A percentile compares a stretch with the other conserved stretches of the same genome.
Conservation (phyloP, 2,329 filamentous ascomycete species). For the Cytospora piceicola region DNA sequence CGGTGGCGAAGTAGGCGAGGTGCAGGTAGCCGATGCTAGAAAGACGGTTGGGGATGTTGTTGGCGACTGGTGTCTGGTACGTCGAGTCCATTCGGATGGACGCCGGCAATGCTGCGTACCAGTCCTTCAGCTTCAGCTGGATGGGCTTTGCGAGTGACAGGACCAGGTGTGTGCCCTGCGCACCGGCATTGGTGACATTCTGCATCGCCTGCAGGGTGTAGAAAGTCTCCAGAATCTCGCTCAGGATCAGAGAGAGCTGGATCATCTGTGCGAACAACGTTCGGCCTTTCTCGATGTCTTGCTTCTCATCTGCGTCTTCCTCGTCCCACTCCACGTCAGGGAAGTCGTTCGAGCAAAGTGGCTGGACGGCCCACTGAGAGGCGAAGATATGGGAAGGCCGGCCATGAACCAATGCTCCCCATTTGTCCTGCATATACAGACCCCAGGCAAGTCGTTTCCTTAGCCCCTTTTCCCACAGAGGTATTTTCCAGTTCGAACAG, state of each 20-base stretch:
- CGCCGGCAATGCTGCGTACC: slow-evolving; percentile 72
- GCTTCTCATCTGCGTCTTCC: slow-evolving; percentile 62
- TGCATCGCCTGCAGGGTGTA: slow-evolving; percentile 79
- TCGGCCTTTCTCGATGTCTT: slow-evolving; percentile 69
- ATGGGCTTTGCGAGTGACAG: slow-evolving; percentile 79
- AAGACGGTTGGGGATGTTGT: slow-evolving; percentile 49
- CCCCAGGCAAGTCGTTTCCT: slow-evolving; percentile 67
- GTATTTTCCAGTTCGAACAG: slow-evolving; percentile 64
- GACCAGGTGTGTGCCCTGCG: slow-evolving; percentile 72
- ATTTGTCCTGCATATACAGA: slow-evolving; percentile 69
- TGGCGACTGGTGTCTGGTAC: slow-evolving; percentile 44
- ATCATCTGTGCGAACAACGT: slow-evolving; percentile 77
- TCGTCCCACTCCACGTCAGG: slow-evolving; percentile 72
- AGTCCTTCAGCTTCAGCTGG: slow-evolving; percentile 80
- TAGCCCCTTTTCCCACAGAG: slow-evolving; percentile 64
- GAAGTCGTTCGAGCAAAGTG: slow-evolving; percentile 70
- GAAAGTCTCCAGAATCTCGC: slow-evolving; percentile 81
- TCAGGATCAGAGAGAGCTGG: slow-evolving; percentile 72
- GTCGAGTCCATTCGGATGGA: slow-evolving; percentile 68
- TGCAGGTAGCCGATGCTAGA: slow-evolving; percentile 78
- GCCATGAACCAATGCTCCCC: slow-evolving; percentile 84
- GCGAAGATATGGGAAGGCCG: slow-evolving; percentile 76
- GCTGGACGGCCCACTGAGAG: slow-evolving; percentile 76
- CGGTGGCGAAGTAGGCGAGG: slow-evolving; percentile 89
- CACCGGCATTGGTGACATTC: slow-evolving; percentile 66